phyloP scores from a whole-genome alignment of 345 rosid species.

The Gossypium australe region DNA sequence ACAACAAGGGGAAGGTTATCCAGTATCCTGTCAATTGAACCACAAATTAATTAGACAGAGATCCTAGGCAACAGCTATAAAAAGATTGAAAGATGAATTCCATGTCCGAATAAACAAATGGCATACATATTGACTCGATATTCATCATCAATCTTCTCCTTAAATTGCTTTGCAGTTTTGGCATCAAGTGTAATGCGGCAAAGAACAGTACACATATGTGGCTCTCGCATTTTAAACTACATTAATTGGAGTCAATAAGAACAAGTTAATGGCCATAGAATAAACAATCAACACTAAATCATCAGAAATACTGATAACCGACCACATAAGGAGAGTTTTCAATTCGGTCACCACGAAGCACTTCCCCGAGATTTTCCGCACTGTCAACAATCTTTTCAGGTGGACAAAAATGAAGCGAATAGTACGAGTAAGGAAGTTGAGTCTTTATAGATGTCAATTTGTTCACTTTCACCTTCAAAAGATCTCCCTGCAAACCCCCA shows the following conservation, averaged over 20 bases:
- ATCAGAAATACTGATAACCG: conserved; percentile 17
- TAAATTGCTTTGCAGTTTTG: conserved; percentile 60
- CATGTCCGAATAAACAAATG: not conserved
- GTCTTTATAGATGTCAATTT: conserved; percentile 89
- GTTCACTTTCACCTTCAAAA: conserved; percentile 80
- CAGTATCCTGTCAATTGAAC: conserved; percentile 65
- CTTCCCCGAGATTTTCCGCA: conserved; percentile 97
- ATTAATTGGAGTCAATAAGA: conserved; percentile 11
- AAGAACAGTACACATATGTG: conserved; percentile 67
- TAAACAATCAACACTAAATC: not conserved
- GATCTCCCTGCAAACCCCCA: conserved; percentile 55
- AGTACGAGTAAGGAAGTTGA: conserved; percentile 87
- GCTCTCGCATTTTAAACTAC: conserved; percentile 90
- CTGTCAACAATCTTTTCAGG: conserved; percentile 77
- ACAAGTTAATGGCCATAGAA: conserved; percentile 12
- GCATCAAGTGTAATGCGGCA: conserved; percentile 54
- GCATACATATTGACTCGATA: conserved; percentile 88
- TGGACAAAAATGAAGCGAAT: conserved; percentile 63
- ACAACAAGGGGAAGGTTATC: conserved; percentile 96
- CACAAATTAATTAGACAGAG: conserved; percentile 21
- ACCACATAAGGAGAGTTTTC: conserved; percentile 88
- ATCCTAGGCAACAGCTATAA: not conserved
- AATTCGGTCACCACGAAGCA: conserved; percentile 96
- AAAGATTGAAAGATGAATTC: not conserved
- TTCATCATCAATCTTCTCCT: conserved; percentile 89